Evolutionary conservation across 306 rosid species (phyloP).

Genomic region (Lotus japonicus): DNA sequence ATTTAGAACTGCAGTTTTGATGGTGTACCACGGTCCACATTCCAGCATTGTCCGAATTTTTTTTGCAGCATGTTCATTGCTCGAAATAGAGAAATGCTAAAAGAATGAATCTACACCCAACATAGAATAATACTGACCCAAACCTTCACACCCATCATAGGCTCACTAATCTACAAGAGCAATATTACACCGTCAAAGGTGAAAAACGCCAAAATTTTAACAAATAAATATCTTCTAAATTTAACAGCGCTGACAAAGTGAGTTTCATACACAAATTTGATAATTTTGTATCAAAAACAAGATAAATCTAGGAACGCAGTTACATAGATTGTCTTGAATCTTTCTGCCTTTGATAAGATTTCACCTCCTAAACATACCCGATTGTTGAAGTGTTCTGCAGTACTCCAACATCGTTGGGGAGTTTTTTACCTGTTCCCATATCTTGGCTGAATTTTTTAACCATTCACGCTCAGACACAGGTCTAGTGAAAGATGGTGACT

Average conservation of each 20-base stretch:
- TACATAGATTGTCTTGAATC: background rate
- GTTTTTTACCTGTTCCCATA: constrained; percentile 77
- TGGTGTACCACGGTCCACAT: no score
- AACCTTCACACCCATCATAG: no score
- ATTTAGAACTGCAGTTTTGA: no score
- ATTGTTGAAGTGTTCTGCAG: constrained; percentile 55
- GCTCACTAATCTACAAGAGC: no score
- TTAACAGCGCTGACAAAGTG: background rate
- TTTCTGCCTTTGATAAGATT: background rate
- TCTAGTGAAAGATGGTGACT: constrained; percentile 50
- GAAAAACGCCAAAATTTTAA: background rate
- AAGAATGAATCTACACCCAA: no score
- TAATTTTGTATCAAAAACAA: background rate
- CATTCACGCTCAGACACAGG: constrained; percentile 79
- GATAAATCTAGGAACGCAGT: background rate
- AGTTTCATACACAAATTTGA: background rate
- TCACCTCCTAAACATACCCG: constrained; percentile 72
- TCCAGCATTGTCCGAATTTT: no score
- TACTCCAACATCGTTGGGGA: constrained; percentile 69
- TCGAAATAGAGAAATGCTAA: no score
- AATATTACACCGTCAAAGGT: no score
- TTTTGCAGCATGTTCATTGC: no score
- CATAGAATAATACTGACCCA: no score
- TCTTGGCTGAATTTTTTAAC: constrained; percentile 79
- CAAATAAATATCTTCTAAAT: no score